Conservation (phyloP, 176 grass and related monocot genomes). For the Zoysia pacifica region DNA sequence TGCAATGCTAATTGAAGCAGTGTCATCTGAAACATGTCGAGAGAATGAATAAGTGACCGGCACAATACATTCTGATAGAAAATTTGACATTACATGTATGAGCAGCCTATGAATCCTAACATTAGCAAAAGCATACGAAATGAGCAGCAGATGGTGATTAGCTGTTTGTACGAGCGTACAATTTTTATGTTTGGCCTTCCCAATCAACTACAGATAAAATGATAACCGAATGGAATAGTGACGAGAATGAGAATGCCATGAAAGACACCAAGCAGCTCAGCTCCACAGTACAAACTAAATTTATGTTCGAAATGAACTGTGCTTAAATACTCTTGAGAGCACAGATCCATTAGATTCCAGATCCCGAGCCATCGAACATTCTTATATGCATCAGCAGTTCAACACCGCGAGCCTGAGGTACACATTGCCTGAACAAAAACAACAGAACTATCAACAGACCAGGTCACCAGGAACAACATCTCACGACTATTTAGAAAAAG, state of each 20-base stretch:
- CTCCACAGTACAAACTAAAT: neutral
- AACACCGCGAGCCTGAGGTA: neutral
- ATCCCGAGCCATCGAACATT: neutral
- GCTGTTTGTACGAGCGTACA: too few relatives aligned
- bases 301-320: neutral
- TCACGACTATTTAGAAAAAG: neutral
- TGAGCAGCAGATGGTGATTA: too few relatives aligned
- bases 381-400: neutral
- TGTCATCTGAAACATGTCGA: conserved; percentile 68
- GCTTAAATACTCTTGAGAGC: neutral
- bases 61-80: neutral
- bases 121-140: too few relatives aligned
- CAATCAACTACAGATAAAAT: neutral
- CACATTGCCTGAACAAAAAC: neutral
- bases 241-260: neutral
- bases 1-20: conserved; percentile 57
- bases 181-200: too few relatives aligned
- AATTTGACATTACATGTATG: neutral
- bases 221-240: neutral
- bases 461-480: neutral
- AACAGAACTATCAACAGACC: neutral
- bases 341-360: neutral
- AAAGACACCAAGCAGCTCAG: neutral
- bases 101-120: neutral
- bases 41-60: conserved; percentile 14